These are phyloP conservation scores for Bipolaris zeicola DNA, from an alignment of 2,329 filamentous ascomycete genomes.

Conservation along the genomic window DNA sequence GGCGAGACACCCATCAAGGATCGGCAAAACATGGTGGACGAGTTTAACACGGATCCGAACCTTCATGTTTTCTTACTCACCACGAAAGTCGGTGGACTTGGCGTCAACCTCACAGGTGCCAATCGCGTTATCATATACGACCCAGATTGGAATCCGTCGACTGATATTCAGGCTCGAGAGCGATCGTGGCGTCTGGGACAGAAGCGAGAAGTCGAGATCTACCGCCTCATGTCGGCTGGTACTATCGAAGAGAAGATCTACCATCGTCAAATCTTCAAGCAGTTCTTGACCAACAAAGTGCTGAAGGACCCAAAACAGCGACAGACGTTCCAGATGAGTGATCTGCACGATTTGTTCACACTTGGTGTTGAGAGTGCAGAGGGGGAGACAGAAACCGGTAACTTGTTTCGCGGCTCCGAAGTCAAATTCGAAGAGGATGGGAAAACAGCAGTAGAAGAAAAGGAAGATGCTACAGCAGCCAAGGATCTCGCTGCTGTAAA, in stretches of 20 bases:
- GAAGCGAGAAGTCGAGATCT: constrained; percentile 93
- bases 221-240: constrained; percentile 95
- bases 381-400: constrained; percentile 79
- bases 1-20: constrained; percentile 86
- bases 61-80: constrained; percentile 91
- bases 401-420: constrained; percentile 86
- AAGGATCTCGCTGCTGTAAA: constrained; percentile 44
- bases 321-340: constrained; percentile 85
- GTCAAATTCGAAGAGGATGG: constrained; percentile 61
- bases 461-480: constrained; percentile 30
- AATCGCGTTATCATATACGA: constrained; percentile 98
- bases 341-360: constrained; percentile 90
- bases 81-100: constrained; percentile 92
- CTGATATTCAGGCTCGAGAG: constrained; percentile 92
- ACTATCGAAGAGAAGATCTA: constrained; percentile 99
- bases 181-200: constrained; percentile 95
- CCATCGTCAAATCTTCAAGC: constrained; percentile 97
- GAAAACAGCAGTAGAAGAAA: constrained; percentile 19
- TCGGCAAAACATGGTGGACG: constrained; percentile 87
- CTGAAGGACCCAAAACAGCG: constrained; percentile 92
- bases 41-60: constrained; percentile 81
- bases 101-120: constrained; percentile 92
- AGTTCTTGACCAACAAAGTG: constrained; percentile 96
- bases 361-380: constrained; percentile 68
- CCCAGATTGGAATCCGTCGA: constrained; percentile 98